These are phyloP conservation scores for Bryum argenteum DNA, from an alignment of 225 moss, liverwort and hornwort species.

Conservation along the genomic window DNA sequence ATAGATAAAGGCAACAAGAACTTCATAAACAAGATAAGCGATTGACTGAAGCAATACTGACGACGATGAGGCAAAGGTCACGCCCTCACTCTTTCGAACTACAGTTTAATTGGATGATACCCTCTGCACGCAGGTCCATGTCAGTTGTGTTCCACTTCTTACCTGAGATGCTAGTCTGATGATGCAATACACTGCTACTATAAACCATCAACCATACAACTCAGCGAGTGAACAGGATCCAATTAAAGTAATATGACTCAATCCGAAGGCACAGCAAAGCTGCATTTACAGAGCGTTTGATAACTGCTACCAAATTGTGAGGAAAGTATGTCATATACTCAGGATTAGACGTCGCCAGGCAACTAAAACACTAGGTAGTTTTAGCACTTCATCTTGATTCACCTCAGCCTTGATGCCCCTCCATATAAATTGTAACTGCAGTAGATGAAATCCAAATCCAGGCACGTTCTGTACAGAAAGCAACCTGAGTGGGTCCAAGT, in stretches of 20 bases:
- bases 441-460: no score
- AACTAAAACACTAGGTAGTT: no score
- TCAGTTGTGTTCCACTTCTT: neutral
- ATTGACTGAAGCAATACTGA: neutral
- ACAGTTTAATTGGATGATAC: neutral
- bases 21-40: slow-evolving; percentile 19
- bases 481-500: no score
- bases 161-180: slow-evolving; percentile 7
- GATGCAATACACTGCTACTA: slow-evolving; percentile 8
- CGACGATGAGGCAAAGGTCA: slow-evolving; percentile 1
- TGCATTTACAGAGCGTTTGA: slow-evolving; percentile 8
- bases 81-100: slow-evolving; percentile 6
- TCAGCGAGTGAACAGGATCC: neutral
- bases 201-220: slow-evolving; percentile 9
- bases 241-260: slow-evolving; percentile 8
- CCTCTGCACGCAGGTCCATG: slow-evolving; percentile 4
- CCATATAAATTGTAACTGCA: no score
- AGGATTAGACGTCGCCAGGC: slow-evolving; percentile 7
- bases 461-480: no score
- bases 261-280: neutral
- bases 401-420: no score
- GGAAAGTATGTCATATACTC: slow-evolving; percentile 4
- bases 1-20: slow-evolving; percentile 5
- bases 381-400: no score
- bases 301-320: slow-evolving; percentile 1